These are phyloP conservation scores for Backusella morwellensis DNA, from an alignment of 192 early-diverging fungal genomes.

Conservation along the genomic window DNA sequence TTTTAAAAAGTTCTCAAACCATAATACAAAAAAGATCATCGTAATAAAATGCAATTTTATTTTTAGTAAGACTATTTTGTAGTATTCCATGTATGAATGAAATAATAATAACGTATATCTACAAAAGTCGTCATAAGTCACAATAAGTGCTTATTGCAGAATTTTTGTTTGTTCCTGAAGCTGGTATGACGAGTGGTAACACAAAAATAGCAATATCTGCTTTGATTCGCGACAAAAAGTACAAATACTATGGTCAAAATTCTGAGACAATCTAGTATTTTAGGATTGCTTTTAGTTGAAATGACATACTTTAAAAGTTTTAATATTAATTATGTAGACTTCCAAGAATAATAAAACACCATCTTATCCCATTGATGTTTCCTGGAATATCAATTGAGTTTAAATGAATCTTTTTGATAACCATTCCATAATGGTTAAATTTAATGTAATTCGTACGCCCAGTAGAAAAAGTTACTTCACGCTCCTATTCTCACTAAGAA, in stretches of 20 bases:
- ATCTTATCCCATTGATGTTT: neutral
- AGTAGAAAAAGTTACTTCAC: neutral
- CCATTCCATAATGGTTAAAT: neutral
- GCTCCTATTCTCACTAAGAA: neutral
- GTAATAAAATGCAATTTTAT: no score
- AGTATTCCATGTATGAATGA: neutral
- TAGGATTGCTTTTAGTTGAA: neutral
- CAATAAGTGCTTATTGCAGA: neutral
- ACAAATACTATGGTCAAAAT: neutral
- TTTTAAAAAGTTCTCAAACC: no score
- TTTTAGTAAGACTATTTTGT: neutral
- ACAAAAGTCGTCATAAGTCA: neutral
- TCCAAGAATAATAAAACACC: neutral
- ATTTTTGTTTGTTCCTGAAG: neutral
- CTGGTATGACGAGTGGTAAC: neutral
- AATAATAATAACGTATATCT: neutral
- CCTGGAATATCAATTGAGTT: neutral
- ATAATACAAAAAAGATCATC: no score
- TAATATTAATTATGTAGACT: neutral
- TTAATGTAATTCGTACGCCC: neutral
- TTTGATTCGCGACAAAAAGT: neutral
- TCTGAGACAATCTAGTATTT: neutral
- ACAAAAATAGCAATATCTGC: neutral
- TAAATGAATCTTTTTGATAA: neutral
- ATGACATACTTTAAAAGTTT: neutral